Evolutionary conservation across 2,329 filamentous ascomycete species (phyloP), one percentile per base, ranked within the genome.

Genomic region (Penicillium sp.): DNA sequence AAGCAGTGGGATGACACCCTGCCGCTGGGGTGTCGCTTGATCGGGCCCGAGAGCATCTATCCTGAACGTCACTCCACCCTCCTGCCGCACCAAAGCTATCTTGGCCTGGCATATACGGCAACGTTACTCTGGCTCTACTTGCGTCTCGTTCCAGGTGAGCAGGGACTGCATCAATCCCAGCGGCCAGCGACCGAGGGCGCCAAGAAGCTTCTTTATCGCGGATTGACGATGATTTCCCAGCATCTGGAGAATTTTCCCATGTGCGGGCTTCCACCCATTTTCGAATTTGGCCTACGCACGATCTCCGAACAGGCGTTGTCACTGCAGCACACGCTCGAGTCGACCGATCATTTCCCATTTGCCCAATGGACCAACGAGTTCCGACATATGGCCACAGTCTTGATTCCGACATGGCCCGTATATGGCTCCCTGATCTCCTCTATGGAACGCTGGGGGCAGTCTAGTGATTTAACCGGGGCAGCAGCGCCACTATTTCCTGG

Each of bases 51-150:
- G 27, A 62, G 58, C 36, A 62, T 63, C 20, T 62, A 61, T 39
- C 62, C 62, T 9, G 62, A 67, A 32, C 54, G 59, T 16, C 60
- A 63, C 28, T 63, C 64, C 2, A 43, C 60, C 19, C 44, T 68
- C 30, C 56, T 69, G 26, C 66, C 64, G 1, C 65, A 69, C 38
- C 66, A 69, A 39, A 67, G 47, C 25, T 69, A 68, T 31, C 47
- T 69, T 1, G 59, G 59, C 11, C 27, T 68, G 17, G 61, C 60
- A 10, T 67, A 68, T 29, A 52, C 59, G 18, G 63, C 65, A 7
- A 65, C 60, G 1, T 48, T 69, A 7, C 46, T 67, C 13, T 61
- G 60, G 48, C 53, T 68, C 10, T 67, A 65, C 36, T 41, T 63
- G 14, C 58, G 54, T 13, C 57, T 67, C 5, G 53, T 59, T 4